Base-by-base conservation (phyloP, 495 filamentous ascomycete species). In the Neurospora terricola region DNA sequence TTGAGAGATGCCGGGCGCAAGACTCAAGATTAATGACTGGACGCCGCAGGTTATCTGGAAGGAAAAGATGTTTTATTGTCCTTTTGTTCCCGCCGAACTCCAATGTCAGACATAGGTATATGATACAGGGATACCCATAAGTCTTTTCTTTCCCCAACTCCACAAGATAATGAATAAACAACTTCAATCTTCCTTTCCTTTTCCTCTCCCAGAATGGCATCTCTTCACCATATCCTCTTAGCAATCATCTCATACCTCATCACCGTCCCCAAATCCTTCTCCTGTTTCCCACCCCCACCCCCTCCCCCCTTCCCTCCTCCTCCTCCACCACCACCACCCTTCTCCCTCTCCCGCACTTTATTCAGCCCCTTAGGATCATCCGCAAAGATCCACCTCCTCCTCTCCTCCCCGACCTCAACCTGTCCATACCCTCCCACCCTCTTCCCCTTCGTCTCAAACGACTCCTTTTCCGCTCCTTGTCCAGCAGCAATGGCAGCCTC, bases 361-460 rank as follows among this genome's bases (percentile, higher is more conserved):
- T 85, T 85, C 73, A 92, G 77, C 1, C 89, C 92, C 39, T 93
- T 92, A 0, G 87, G 84, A 81, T 97, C 94, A 80, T 96, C 94
- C 8, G 87, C 89, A 82, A 96, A 98, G 72, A 98, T 94, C 90
- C 90, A 91, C 72, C 90, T 86, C 75, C 92, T 86, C 78, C 96
- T 91, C 12, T 97, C 94, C 27, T 97, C 96, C 69, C 91, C 92
- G 0, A 98, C 88, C 74, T 98, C 96, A 2, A 96, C 90, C 37
- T 92, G 86, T 0, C 93, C 94, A 86, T 90, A 95, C 1, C 91
- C 91, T 1, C 95, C 94, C 54, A 93, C 83, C 5, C 94, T 87
- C 76, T 88, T 91, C 16, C 90, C 92, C 12, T 88, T 89, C 27
- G 92, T 90, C 36, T 92, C 88, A 45, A 86, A 88, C 40, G 84